These are phyloP conservation scores for Candida ficus DNA, from an alignment of 805 yeast genomes.

Conservation along the genomic window DNA sequence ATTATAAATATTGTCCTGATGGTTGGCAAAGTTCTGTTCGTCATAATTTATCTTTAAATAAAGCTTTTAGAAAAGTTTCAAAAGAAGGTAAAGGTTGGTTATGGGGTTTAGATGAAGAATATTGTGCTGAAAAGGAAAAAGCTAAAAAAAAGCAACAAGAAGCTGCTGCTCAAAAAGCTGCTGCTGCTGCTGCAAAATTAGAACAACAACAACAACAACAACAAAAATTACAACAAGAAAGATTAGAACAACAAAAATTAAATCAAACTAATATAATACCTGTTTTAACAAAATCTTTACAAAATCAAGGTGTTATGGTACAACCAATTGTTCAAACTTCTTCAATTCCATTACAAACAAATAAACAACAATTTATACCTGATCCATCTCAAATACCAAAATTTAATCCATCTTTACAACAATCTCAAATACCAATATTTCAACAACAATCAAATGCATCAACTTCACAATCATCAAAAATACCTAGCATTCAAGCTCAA, in stretches of 20 bases:
- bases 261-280: slow-evolving; percentile 11
- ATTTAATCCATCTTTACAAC: slow-evolving; percentile 4
- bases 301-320: not conserved
- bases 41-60: slow-evolving; percentile 82
- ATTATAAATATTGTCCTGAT: slow-evolving; percentile 88
- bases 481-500: slow-evolving; percentile 25
- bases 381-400: slow-evolving; percentile 10
- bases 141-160: slow-evolving; percentile 64
- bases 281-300: slow-evolving; percentile 2
- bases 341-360: slow-evolving; percentile 3
- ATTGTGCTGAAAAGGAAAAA: slow-evolving; percentile 75
- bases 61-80: slow-evolving; percentile 75
- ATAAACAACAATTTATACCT: slow-evolving; percentile 1
- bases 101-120: slow-evolving; percentile 89
- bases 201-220: slow-evolving; percentile 45
- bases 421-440: slow-evolving; percentile 8
- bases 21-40: slow-evolving; percentile 97
- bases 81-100: slow-evolving; percentile 93
- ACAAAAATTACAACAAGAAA: slow-evolving; percentile 24
- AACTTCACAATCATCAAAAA: slow-evolving; percentile 4
- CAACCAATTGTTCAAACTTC: slow-evolving; percentile 1
- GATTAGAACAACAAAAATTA: slow-evolving; percentile 24
- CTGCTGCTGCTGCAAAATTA: slow-evolving; percentile 46
- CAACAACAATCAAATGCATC: not conserved
- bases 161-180: slow-evolving; percentile 54